Conservation (phyloP, 352 stramenopile genomes). For the Blastocystis sp. region DNA sequence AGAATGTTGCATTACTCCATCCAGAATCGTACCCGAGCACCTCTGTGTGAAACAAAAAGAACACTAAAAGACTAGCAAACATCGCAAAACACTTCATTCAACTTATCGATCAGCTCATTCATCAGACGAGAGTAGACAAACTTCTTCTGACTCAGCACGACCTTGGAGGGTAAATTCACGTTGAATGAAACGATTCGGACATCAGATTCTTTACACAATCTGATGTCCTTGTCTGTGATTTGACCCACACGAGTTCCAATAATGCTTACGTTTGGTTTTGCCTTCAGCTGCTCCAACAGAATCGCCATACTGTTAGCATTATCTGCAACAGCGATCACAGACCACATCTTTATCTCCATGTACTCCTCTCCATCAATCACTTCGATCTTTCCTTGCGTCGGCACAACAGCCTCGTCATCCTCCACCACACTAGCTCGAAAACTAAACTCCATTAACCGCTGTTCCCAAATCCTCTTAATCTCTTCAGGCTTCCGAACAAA, state of each 20-base stretch:
- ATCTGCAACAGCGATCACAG: conserved; percentile 20
- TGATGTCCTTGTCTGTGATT: conserved; percentile 1
- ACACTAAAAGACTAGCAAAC: not conserved
- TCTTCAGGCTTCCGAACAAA: conserved; percentile 1
- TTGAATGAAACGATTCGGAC: conserved; percentile 24
- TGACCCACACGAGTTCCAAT: conserved; percentile 25
- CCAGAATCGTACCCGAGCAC: no score
- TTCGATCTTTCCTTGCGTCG: not conserved
- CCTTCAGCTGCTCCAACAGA: not conserved
- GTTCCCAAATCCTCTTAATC: conserved; percentile 48
- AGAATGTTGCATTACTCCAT: no score
- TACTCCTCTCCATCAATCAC: conserved; percentile 29
- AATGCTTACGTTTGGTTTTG: not conserved
- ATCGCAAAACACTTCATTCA: not conserved
- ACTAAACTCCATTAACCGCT: conserved; percentile 5
- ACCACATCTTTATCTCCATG: not conserved
- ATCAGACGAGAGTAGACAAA: conserved; percentile 49
- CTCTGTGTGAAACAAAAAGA: not conserved
- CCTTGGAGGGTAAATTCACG: not conserved
- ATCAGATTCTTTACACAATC: not conserved
- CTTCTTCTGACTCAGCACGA: not conserved
- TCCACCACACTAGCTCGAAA: not conserved
- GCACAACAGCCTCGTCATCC: not conserved
- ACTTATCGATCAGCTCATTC: not conserved
- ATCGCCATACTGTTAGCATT: conserved; percentile 43